Conservation (phyloP, 495 filamentous ascomycete species). For the Tuber brumale region DNA sequence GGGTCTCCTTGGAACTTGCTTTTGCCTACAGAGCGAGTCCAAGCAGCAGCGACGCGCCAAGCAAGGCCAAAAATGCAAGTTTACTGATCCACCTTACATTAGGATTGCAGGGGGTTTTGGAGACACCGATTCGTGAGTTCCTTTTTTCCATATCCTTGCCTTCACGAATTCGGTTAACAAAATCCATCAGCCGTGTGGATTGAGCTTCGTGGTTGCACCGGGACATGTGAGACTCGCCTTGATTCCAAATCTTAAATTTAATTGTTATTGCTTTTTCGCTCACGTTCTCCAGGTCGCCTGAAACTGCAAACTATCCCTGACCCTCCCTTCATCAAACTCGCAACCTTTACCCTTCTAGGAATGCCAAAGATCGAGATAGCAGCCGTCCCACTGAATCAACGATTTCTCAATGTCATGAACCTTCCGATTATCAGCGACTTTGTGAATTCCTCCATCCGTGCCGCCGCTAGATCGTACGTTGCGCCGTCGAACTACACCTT, state of each 20-base stretch:
- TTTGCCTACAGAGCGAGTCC: constrained; percentile 61
- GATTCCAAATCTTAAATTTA: too few relatives aligned
- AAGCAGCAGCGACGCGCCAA: constrained; percentile 51
- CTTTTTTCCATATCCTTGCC: constrained; percentile 54
- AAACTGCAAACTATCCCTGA: constrained; percentile 64
- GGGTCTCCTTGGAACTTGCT: constrained; percentile 53
- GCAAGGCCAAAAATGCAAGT: constrained; percentile 62
- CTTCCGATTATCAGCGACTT: constrained; percentile 65
- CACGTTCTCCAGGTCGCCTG: constrained; percentile 45
- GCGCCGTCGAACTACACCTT: constrained; percentile 66
- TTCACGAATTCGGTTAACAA: constrained; percentile 28
- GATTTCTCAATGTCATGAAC: constrained; percentile 63
- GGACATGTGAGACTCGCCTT: constrained; percentile 46
- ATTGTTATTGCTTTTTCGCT: constrained; percentile 3
- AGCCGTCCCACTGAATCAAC: constrained; percentile 60
- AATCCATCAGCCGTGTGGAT: constrained; percentile 56
- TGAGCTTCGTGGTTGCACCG: constrained; percentile 59
- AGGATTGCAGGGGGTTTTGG: constrained; percentile 35
- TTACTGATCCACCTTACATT: constrained; percentile 45
- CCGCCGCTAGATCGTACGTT: constrained; percentile 63
- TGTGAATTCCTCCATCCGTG: constrained; percentile 64
- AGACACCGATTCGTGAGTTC: constrained; percentile 60
- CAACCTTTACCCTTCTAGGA: constrained; percentile 67
- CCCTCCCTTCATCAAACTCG: constrained; percentile 64
- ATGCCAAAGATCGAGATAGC: constrained; percentile 65